Percentiles rank a stretch among this genome's conserved stretches.
phyloP scores from a whole-genome alignment of 371 early-diverging fungal genomes.

The Rhizopus arrhizus region DNA sequence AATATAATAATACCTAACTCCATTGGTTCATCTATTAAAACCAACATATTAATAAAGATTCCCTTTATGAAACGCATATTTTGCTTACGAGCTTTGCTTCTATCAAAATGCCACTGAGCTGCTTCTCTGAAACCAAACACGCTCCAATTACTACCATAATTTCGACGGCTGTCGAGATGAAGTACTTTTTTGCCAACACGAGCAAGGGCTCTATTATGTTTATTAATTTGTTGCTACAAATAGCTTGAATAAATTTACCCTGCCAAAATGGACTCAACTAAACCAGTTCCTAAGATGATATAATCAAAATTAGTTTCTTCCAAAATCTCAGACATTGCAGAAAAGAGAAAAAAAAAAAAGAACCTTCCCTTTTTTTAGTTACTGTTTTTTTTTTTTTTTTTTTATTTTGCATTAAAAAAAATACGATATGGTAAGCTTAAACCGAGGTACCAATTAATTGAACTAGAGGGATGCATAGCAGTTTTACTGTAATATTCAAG shows the following conservation, averaged over 20 bases:
- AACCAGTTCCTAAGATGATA: slow-evolving; percentile 89
- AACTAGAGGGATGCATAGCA: no score
- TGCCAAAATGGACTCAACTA: slow-evolving; percentile 85
- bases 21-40: background rate
- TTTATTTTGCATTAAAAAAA: background rate
- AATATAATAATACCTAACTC: background rate
- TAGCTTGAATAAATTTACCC: slow-evolving; percentile 51
- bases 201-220: slow-evolving; percentile 65
- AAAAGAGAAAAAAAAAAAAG: background rate
- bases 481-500: no score
- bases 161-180: slow-evolving; percentile 83
- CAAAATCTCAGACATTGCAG: slow-evolving; percentile 24
- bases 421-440: background rate
- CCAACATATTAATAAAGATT: background rate
- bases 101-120: slow-evolving; percentile 11
- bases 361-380: background rate
- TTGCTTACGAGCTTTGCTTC: background rate
- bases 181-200: slow-evolving; percentile 82
- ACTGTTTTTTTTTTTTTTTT: background rate
- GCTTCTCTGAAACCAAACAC: slow-evolving; percentile 57
- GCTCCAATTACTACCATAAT: slow-evolving; percentile 85
- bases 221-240: background rate
- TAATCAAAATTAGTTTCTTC: slow-evolving; percentile 71
- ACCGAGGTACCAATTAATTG: no score
- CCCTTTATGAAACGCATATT: no score